These are phyloP conservation scores for Bryoerythrophyllum caledonicum DNA, from an alignment of 225 moss, liverwort and hornwort genomes.

Conservation along the genomic window DNA sequence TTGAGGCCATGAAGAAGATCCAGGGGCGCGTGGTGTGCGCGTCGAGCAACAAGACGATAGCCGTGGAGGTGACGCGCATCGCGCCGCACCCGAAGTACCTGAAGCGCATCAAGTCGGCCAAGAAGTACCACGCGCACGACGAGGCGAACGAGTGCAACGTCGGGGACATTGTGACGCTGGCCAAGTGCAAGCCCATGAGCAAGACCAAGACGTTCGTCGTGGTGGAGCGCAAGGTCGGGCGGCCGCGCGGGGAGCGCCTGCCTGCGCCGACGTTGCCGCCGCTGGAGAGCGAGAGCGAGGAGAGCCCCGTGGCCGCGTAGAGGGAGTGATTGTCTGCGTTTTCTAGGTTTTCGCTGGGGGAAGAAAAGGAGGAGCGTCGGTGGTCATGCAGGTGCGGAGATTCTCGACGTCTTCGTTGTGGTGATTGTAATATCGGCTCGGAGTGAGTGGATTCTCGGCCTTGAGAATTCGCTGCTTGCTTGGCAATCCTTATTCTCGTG, in stretches of 20 bases:
- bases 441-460: constrained; percentile 11
- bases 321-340: constrained; percentile 3
- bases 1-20: constrained; percentile 88
- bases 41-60: constrained; percentile 71
- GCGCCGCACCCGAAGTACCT: constrained; percentile 71
- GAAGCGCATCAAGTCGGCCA: constrained; percentile 73
- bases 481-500: constrained; percentile 2
- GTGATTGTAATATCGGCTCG: constrained; percentile 10
- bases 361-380: constrained; percentile 23
- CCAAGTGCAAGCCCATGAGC: constrained; percentile 83
- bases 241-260: constrained; percentile 34
- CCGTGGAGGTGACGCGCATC: constrained; percentile 83
- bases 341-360: neutral
- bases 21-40: constrained; percentile 77
- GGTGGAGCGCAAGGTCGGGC: constrained; percentile 48
- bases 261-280: constrained; percentile 47
- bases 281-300: constrained; percentile 41
- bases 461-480: too few species aligned
- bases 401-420: constrained; percentile 11
- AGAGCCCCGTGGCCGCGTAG: constrained; percentile 38
- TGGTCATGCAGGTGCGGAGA: constrained; percentile 25
- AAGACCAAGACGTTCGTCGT: constrained; percentile 84
- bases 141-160: constrained; percentile 80
- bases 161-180: constrained; percentile 75
- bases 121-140: constrained; percentile 95